phyloP scores from a whole-genome alignment of 75 land plant genomes.

The Selaginella tamariscina region DNA sequence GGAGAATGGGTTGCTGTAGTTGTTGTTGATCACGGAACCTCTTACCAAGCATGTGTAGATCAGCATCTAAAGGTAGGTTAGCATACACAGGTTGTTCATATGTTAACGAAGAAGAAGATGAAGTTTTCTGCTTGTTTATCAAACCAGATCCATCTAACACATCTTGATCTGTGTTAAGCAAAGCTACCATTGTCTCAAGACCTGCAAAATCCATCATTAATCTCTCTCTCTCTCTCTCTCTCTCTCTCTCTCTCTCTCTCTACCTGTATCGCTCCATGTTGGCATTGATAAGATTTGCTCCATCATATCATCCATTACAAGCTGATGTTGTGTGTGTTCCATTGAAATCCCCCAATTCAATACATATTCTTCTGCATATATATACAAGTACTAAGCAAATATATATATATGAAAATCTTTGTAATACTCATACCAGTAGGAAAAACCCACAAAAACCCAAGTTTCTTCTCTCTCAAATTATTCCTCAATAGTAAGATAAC shows the following conservation, averaged over 20 bases:
- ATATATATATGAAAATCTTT: too few relatives aligned
- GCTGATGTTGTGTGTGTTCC: neutral
- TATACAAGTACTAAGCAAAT: too few relatives aligned
- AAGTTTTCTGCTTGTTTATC: slow-evolving; percentile 13
- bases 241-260: too few relatives aligned
- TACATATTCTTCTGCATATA: too few relatives aligned
- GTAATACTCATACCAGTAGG: too few relatives aligned
- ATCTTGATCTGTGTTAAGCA: slow-evolving; percentile 26
- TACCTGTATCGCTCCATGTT: slow-evolving; percentile 11
- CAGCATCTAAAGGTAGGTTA: too few relatives aligned
- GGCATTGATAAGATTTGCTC: slow-evolving; percentile 17
- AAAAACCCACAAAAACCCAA: too few relatives aligned
- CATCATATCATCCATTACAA: slow-evolving; percentile 13
- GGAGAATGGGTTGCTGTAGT: neutral
- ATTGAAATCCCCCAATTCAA: too few relatives aligned
- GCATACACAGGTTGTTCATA: neutral
- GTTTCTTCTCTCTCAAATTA: too few relatives aligned
- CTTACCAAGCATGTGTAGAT: slow-evolving; percentile 22
- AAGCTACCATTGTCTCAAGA: neutral
- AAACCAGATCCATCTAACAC: slow-evolving; percentile 19
- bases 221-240: too few relatives aligned
- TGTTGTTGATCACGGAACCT: slow-evolving; percentile 19
- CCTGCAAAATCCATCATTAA: neutral
- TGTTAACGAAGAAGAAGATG: neutral
- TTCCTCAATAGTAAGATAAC: too few relatives aligned